These are phyloP conservation scores for Amaranthus hypochondriacus DNA, from an alignment of 148 eudicot genomes.

Conservation along the genomic window DNA sequence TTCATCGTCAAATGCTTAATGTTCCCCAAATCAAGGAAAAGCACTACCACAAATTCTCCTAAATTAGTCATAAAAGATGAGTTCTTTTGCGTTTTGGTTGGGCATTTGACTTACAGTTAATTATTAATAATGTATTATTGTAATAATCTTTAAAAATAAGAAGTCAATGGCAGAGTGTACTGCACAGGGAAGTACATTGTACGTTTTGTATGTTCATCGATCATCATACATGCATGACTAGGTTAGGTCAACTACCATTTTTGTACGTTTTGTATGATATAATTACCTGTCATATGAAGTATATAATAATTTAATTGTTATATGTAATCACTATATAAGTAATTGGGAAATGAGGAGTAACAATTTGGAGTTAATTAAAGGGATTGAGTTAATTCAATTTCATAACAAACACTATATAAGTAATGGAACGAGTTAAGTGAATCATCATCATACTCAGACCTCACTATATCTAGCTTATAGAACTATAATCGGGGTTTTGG, in stretches of 20 bases:
- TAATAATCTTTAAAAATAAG: neutral
- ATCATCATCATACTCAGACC: no score
- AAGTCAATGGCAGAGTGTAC: conserved; percentile 15
- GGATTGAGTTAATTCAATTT: no score
- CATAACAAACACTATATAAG: no score
- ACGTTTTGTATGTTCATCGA: conserved; percentile 4
- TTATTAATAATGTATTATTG: conserved; percentile 10
- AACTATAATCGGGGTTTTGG: no score
- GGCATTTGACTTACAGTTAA: conserved; percentile 1
- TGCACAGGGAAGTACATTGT: neutral
- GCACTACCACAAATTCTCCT: neutral
- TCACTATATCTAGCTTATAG: no score
- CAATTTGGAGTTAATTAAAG: no score
- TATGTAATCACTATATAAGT: no score
- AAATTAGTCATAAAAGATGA: neutral
- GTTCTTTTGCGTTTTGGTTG: conserved; percentile 6
- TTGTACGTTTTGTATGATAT: no score
- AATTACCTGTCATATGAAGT: no score
- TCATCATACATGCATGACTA: neutral
- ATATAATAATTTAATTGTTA: no score
- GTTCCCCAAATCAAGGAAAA: conserved; percentile 12
- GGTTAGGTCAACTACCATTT: neutral
- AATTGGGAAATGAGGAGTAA: no score
- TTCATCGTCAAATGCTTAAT: conserved; percentile 2
- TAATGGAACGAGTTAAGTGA: no score